Percentiles rank a stretch among this genome's conserved stretches.
Evolutionary conservation across 73 alveolate genomes (phyloP).

Genomic region (Stentor roeselii): DNA sequence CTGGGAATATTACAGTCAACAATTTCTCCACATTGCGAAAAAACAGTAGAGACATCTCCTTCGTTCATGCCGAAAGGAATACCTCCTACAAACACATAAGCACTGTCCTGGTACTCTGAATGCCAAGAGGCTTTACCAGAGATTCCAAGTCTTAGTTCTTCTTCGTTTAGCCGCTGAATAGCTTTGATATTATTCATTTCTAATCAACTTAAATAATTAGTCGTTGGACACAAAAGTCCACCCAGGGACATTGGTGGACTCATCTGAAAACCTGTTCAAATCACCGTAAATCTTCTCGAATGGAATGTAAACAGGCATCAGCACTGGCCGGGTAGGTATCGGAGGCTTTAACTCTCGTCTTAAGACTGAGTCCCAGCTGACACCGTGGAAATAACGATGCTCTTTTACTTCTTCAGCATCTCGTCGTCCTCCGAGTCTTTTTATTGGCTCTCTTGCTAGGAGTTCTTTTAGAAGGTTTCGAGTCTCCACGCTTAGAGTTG

Average conservation of each 20-base stretch:
- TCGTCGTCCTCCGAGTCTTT: slow-evolving; percentile 79
- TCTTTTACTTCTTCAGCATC: slow-evolving; percentile 71
- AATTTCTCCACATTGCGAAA: slow-evolving; percentile 78
- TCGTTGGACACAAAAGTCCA: too few relatives aligned
- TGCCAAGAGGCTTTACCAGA: slow-evolving; percentile 78
- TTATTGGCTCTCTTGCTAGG: slow-evolving; percentile 81
- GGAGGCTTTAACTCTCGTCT: too few relatives aligned
- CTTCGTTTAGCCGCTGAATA: slow-evolving; percentile 58
- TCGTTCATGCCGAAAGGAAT: slow-evolving; percentile 89
- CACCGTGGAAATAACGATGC: slow-evolving; percentile 69
- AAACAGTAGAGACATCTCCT: slow-evolving; percentile 96
- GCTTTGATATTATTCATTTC: slow-evolving; percentile 49
- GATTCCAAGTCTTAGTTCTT: slow-evolving; percentile 57
- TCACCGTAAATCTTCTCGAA: too few relatives aligned
- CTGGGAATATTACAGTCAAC: slow-evolving; percentile 91
- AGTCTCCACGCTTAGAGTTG: too few relatives aligned
- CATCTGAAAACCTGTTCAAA: too few relatives aligned
- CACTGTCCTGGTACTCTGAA: slow-evolving; percentile 58
- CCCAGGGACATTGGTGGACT: too few relatives aligned
- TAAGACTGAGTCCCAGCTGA: slow-evolving; percentile 80
- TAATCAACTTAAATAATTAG: background rate
- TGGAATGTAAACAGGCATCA: too few relatives aligned
- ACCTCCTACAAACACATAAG: slow-evolving; percentile 78
- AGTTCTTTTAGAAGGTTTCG: too few relatives aligned
- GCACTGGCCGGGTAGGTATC: too few relatives aligned